Percentiles rank a stretch among this genome's conserved stretches.
Evolutionary conservation across 148 eudicot species (phyloP).

Genomic region (Rhododendron kiyosumense): DNA sequence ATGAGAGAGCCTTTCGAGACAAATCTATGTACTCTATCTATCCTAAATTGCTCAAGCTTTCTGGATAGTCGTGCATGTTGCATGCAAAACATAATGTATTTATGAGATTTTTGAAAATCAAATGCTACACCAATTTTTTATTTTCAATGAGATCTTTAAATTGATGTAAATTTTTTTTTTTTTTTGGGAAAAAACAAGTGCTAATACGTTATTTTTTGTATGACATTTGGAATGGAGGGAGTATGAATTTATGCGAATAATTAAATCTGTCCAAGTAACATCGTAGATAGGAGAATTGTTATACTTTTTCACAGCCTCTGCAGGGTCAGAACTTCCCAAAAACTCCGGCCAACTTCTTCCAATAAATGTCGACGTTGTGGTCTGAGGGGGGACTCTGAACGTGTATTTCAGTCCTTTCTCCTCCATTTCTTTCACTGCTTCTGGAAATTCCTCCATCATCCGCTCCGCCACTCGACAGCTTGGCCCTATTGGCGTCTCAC

Average conservation of each 20-base stretch:
- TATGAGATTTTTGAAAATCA: too few species aligned
- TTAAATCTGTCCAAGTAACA: background rate
- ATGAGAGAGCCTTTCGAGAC: background rate
- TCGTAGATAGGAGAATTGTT: background rate
- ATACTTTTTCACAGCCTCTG: background rate
- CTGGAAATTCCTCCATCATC: conserved; percentile 44
- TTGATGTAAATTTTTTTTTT: too few species aligned
- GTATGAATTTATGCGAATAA: too few species aligned
- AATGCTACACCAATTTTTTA: too few species aligned
- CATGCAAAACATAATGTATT: too few species aligned
- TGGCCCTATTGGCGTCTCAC: conserved; percentile 45
- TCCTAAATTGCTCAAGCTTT: too few species aligned
- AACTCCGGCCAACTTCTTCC: background rate
- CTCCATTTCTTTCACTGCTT: conserved; percentile 34
- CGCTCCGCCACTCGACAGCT: conserved; percentile 41
- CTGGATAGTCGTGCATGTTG: too few species aligned
- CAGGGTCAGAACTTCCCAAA: background rate
- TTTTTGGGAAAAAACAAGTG: too few species aligned
- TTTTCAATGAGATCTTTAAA: too few species aligned
- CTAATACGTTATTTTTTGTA: too few species aligned
- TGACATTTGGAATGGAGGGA: too few species aligned
- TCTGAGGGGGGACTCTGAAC: conserved; percentile 26
- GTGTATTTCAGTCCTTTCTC: conserved; percentile 34
- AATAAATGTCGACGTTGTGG: accelerated
- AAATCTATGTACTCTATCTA: too few species aligned